phyloP scores from a whole-genome alignment of 2,329 filamentous ascomycete genomes.

The Phyllosticta capitalensis region DNA sequence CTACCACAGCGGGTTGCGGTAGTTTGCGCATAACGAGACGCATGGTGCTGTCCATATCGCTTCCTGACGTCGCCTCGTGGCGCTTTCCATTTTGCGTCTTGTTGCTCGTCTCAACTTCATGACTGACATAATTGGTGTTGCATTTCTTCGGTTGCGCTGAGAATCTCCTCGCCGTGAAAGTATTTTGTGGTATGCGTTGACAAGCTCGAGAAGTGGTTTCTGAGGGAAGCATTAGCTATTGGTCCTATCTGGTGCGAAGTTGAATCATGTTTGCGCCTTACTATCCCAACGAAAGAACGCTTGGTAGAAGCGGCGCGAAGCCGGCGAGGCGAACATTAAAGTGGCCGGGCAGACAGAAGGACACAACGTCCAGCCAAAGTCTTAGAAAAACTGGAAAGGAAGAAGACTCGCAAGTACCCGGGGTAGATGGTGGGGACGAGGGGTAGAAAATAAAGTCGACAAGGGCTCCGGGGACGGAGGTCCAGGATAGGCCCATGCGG shows the following conservation, averaged over 20 bases:
- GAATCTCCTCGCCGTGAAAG: background rate
- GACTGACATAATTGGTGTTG: background rate
- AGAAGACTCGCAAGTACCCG: background rate
- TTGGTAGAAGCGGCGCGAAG: slow-evolving; percentile 32
- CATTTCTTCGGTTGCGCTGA: background rate
- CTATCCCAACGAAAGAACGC: slow-evolving; percentile 36
- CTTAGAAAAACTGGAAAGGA: background rate
- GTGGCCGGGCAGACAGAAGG: background rate
- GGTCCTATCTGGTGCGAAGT: background rate
- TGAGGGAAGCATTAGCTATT: background rate
- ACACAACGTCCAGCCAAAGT: background rate
- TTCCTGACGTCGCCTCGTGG: background rate
- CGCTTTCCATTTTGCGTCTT: background rate
- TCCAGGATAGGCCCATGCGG: background rate
- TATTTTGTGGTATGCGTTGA: background rate
- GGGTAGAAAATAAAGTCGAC: background rate
- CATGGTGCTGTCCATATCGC: background rate
- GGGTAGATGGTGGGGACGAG: background rate
- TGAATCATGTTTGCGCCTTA: background rate
- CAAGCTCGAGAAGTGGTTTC: background rate
- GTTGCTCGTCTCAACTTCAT: background rate
- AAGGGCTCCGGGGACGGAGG: background rate
- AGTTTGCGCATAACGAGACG: background rate
- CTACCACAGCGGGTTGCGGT: slow-evolving; percentile 46
- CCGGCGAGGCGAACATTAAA: slow-evolving; percentile 5